Base-by-base conservation (phyloP, 257 asterid species). In the Parsonsia alboflavescens region DNA sequence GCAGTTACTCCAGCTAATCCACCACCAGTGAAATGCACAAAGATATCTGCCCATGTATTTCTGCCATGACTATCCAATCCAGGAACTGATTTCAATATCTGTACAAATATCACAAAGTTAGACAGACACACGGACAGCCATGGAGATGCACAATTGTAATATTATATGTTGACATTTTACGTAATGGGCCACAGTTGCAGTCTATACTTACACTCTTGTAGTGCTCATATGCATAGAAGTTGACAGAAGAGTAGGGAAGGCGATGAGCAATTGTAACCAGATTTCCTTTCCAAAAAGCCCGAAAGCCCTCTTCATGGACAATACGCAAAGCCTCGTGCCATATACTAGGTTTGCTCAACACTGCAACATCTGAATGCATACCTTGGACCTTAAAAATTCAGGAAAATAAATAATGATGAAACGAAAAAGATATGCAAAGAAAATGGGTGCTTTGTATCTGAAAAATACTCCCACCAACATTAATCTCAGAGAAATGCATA, bases 281-380 rank as follows among this genome's bases (percentile, higher is more conserved):
- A 81, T 91, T 93, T 75, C 98, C 98, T 85, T 88, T 93, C 98
- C 98, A 93, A 70, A 93, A 93, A 11, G 98, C 97, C 80, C 92
- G 81, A 78, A 93, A 86, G 58, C 97, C 98, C 78, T 93, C 98
- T 79, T 91, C 98, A n/a, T 86, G 80, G 62, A 86, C 78, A 77
- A 93, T 86, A 4, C 94, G 88, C 42, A 85, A 3, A 6, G 97
- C 97, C 84, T 91, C 98, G 1, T 81, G 89, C 88, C 89, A 86
- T 71, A 93, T 81, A 46, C 91, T 76, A 62, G 97, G 93, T 70
- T 90, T 93, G 78, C 91, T 89, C 87, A 93, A 57, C 64, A 81
- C 70, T 50, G 95, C 89, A 73, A 84, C 96, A 75, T 93, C 96
- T 12, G 98, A 88, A 79, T 90, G 97, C 98, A 93, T 93, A 53